A percentile compares a stretch with the other conserved stretches of the same genome.
phyloP scores from a whole-genome alignment of 805 yeast genomes.

The Candida methanosorbosa region DNA sequence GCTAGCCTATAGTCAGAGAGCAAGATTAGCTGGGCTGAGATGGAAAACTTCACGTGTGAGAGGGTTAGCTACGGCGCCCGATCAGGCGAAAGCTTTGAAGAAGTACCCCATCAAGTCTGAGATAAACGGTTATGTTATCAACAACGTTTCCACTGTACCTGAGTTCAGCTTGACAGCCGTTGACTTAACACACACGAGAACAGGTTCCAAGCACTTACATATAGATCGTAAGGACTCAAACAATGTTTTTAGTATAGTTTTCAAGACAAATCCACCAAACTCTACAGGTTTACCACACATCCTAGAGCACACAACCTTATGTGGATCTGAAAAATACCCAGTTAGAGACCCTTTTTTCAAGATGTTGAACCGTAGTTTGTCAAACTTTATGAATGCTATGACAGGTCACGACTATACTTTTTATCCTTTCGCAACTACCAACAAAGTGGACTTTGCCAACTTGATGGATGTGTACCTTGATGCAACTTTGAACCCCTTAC shows the following conservation, averaged over 20 bases:
- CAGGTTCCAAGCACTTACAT: constrained; percentile 80
- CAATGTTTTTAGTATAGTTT: constrained; percentile 82
- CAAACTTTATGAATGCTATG: constrained; percentile 98
- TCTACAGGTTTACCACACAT: constrained; percentile 96
- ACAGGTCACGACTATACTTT: constrained; percentile 95
- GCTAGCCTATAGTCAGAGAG: too few species aligned
- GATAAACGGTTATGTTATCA: constrained; percentile 60
- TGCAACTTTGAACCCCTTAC: constrained; percentile 74
- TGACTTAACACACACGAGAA: constrained; percentile 51
- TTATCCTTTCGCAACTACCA: constrained; percentile 95
- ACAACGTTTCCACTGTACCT: constrained; percentile 61
- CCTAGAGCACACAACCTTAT: constrained; percentile 88
- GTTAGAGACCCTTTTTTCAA: constrained; percentile 97
- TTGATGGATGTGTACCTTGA: constrained; percentile 83
- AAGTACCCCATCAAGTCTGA: constrained; percentile 59
- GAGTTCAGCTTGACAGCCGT: constrained; percentile 78
- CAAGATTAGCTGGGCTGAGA: too few species aligned
- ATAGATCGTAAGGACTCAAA: constrained; percentile 76
- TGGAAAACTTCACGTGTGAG: too few species aligned
- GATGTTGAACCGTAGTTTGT: constrained; percentile 89
- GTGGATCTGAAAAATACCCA: constrained; percentile 88
- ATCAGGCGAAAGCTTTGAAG: constrained; percentile 9
- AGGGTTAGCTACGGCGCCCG: background rate
- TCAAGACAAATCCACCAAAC: constrained; percentile 92
- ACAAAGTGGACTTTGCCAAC: constrained; percentile 69